Percentiles rank a stretch among this genome's conserved stretches.
Conservation (phyloP, 1,139 yeast species). For the Zygosaccharomyces pseudobailii region DNA sequence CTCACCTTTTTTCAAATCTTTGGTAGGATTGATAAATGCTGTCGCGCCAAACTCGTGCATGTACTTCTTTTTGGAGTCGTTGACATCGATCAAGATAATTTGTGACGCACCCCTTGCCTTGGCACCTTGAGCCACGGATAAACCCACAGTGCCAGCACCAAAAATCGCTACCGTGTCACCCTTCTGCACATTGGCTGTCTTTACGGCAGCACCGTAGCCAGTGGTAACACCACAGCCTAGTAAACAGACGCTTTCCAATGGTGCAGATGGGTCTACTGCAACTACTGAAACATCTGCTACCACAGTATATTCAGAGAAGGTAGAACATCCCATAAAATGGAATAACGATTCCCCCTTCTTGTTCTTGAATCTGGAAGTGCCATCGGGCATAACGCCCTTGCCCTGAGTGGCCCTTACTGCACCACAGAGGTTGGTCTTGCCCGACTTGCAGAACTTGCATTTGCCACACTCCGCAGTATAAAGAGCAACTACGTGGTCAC, state of each 20-base stretch:
- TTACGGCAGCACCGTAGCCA: constrained; percentile 95
- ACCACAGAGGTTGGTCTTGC: constrained; percentile 93
- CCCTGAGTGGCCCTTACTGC: constrained; percentile 90
- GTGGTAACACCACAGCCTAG: constrained; percentile 98
- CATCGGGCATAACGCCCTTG: constrained; percentile 92
- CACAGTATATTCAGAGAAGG: constrained; percentile 94
- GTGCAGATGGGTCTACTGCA: constrained; percentile 80
- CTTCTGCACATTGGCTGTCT: constrained; percentile 85
- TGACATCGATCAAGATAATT: constrained; percentile 85
- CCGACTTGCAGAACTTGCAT: constrained; percentile 92
- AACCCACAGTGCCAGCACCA: constrained; percentile 97
- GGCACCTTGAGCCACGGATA: constrained; percentile 95
- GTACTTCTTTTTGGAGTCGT: constrained; percentile 80
- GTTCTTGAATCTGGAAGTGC: constrained; percentile 75
- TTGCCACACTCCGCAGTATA: constrained; percentile 96
- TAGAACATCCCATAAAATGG: constrained; percentile 97
- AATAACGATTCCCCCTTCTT: constrained; percentile 76
- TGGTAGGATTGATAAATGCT: constrained; percentile 81
- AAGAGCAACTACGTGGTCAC: constrained; percentile 86
- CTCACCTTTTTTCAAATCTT: constrained; percentile 60
- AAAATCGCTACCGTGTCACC: constrained; percentile 95
- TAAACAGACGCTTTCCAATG: constrained; percentile 81
- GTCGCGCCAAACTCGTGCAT: constrained; percentile 91
- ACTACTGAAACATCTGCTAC: constrained; percentile 98
- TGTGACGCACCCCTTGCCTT: constrained; percentile 70